A percentile compares a stretch with the other conserved stretches of the same genome.
These are phyloP conservation scores for Globisporangium camurandrum DNA, from an alignment of 352 stramenopile genomes.

Conservation along the genomic window DNA sequence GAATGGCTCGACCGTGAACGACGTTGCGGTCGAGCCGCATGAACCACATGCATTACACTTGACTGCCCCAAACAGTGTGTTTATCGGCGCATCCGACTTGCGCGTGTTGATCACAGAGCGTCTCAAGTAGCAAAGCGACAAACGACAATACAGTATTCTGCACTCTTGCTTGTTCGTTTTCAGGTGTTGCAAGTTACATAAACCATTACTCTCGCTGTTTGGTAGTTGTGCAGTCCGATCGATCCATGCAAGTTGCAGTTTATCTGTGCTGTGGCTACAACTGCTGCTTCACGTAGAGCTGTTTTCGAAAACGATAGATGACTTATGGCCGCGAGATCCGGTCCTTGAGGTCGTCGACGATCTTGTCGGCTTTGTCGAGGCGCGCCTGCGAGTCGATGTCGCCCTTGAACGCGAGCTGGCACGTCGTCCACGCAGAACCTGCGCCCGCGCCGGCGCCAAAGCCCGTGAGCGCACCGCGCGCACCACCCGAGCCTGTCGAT, in stretches of 20 bases:
- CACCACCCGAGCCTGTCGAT: constrained; percentile 46
- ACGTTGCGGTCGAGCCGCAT: constrained; percentile 33
- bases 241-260: too few species aligned
- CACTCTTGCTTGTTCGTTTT: background rate
- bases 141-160: too few species aligned
- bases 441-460: constrained; percentile 61
- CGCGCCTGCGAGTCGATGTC: constrained; percentile 50
- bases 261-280: too few species aligned
- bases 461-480: constrained; percentile 57
- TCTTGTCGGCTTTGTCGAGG: constrained; percentile 72
- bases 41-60: constrained; percentile 37
- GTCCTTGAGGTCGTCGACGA: constrained; percentile 67
- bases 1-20: constrained; percentile 70
- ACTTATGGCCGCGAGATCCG: constrained; percentile 24
- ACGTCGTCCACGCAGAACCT: constrained; percentile 82
- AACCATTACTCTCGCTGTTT: too few species aligned
- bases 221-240: too few species aligned
- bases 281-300: too few species aligned
- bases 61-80: constrained; percentile 36
- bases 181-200: too few species aligned
- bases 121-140: too few species aligned
- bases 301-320: background rate
- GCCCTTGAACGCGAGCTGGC: constrained; percentile 75
- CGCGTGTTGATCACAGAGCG: constrained; percentile 46
- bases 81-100: constrained; percentile 45